Base-by-base conservation (phyloP, 331 rosid species). In the Telfairia occidentalis region DNA sequence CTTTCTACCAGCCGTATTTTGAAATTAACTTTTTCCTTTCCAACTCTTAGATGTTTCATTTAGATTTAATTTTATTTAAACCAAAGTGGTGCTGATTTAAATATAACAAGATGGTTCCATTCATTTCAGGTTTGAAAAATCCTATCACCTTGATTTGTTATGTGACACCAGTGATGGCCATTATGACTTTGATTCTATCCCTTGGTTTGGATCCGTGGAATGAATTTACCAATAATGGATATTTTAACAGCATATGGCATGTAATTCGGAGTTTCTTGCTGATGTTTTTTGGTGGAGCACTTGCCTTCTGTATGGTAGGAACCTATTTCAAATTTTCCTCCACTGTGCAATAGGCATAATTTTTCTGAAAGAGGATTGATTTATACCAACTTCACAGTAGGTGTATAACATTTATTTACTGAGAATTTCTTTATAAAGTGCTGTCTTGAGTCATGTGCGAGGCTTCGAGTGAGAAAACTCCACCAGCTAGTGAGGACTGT, bases 61-160 rank as follows among this genome's bases (percentile, higher is more conserved):
- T 16, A 26, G 34, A 45, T 46, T 71, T 46, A 71, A 30, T 6
- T 69, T 46, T 71, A 29, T 48, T 13, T 19, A 8, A 28, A 29
- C 9, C 15, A 26, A 71, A 46, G 4, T 48, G 40, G 19, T 16
- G 40, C 58, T 23, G 35, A 12, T 42, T n/a, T n/a, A 46, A 71
- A 18, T 71, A n/a, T n/a, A 26, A 26, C 54, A 21, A 67, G 11
- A n/a, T 15, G 15, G 15, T 46, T 70, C 16, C 42, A 0, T 57
- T 54, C 29, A 49, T 53, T 37, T 63, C 87, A 95, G 99, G 99
- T 77, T 83, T 95, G 87, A 92, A 87, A 84, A 90, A 95, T 85
- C 99, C 99, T 5, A 88, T 95, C 80, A 83, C 92, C 74, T 75
- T 95, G 88, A 95, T 95, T 97, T 92, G 99, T 89, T 79, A 86